Conservation (phyloP, 352 stramenopile genomes). For the Globisporangium carolinianum region DNA sequence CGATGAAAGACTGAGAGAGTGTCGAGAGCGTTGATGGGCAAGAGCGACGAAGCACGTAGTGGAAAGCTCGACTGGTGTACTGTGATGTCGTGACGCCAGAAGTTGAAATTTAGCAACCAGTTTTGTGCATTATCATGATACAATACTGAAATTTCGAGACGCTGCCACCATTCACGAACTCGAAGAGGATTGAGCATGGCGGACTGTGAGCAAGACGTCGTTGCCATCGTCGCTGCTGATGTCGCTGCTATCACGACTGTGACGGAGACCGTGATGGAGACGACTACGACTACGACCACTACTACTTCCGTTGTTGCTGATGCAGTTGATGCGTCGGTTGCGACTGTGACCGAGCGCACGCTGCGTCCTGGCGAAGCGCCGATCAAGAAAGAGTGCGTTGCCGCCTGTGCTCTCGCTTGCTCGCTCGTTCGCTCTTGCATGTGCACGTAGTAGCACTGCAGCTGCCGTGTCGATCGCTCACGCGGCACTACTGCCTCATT, state of each 20-base stretch:
- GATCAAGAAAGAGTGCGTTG: conserved; percentile 4
- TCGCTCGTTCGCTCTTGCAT: neutral
- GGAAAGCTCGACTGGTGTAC: too few relatives aligned
- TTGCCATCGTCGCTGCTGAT: neutral
- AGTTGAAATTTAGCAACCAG: too few relatives aligned
- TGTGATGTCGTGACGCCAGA: too few relatives aligned
- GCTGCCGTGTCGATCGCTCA: neutral
- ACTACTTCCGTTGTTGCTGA: neutral
- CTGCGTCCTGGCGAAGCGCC: conserved; percentile 3
- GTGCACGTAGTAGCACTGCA: too few relatives aligned
- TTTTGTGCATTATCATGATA: too few relatives aligned
- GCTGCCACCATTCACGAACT: too few relatives aligned
- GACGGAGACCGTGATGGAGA: neutral
- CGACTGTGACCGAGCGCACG: neutral
- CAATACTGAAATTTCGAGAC: too few relatives aligned
- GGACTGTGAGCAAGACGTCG: neutral
- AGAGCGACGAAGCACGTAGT: too few relatives aligned
- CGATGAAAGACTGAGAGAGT: too few relatives aligned
- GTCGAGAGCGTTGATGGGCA: too few relatives aligned
- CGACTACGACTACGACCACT: neutral
- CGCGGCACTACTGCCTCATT: neutral
- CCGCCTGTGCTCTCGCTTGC: neutral
- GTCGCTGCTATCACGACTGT: neutral
- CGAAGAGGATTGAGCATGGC: too few relatives aligned
- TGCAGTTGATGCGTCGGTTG: neutral